phyloP scores from a whole-genome alignment of 306 rosid species.

The Medicago ruthenica region DNA sequence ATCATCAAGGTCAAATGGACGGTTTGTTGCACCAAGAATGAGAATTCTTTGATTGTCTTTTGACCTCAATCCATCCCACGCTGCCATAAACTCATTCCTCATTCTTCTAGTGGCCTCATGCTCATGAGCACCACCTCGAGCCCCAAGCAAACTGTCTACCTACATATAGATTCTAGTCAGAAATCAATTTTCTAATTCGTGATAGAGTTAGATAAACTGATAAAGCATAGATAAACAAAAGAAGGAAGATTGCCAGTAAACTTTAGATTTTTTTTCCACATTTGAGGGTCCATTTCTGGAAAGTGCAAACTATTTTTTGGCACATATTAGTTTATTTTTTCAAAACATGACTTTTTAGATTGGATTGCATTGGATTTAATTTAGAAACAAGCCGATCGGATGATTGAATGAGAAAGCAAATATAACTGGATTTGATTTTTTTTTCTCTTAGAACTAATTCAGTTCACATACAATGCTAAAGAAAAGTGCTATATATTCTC shows the following conservation, averaged over 20 bases:
- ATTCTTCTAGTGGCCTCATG: constrained; percentile 99
- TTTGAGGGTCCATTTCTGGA: constrained; percentile 12
- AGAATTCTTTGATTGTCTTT: constrained; percentile 94
- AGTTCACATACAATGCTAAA: neutral
- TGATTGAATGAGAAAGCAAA: neutral
- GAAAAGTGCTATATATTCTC: neutral
- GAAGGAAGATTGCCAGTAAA: neutral
- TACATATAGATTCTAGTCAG: constrained; percentile 46
- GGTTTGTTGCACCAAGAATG: constrained; percentile 94
- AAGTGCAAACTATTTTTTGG: neutral
- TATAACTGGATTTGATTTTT: neutral
- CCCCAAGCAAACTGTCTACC: constrained; percentile 99
- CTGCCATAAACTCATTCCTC: constrained; percentile 99
- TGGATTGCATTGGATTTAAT: neutral
- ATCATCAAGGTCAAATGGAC: constrained; percentile 98
- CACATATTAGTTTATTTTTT: neutral
- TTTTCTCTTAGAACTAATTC: neutral
- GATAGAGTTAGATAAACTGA: constrained; percentile 5
- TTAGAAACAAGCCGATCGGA: neutral
- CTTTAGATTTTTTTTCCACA: neutral
- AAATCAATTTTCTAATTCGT: constrained; percentile 24
- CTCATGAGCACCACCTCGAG: constrained; percentile 97
- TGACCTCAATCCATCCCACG: constrained; percentile 98
- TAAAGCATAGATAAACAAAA: constrained; percentile 15
- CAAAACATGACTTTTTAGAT: neutral